A percentile compares a stretch with the other conserved stretches of the same genome.
phyloP scores from a whole-genome alignment of 306 rosid genomes.

The Purshia tridentata region DNA sequence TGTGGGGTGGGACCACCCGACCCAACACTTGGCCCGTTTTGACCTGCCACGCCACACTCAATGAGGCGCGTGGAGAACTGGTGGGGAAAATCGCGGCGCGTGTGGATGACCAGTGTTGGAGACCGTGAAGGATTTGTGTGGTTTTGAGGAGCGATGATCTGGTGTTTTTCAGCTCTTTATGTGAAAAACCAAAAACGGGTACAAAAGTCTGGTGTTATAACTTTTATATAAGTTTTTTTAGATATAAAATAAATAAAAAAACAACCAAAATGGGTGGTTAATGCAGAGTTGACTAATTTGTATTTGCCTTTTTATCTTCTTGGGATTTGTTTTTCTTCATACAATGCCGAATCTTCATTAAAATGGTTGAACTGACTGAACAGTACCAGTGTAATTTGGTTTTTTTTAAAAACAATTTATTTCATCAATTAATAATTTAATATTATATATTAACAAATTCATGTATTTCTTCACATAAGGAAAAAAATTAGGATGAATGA shows the following conservation, averaged over 20 bases:
- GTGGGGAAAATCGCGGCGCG: background rate
- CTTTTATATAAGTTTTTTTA: no score
- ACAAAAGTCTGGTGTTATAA: no score
- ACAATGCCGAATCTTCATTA: conserved; percentile 1
- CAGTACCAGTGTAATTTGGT: no score
- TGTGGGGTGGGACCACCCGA: background rate
- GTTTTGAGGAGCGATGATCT: background rate
- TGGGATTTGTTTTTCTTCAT: background rate
- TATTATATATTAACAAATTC: no score
- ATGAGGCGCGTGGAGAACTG: conserved; percentile 5
- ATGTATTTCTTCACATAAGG: no score
- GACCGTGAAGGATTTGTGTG: background rate
- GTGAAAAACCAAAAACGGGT: no score
- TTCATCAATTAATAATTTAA: no score
- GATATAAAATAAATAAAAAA: no score
- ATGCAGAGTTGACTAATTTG: conserved; percentile 2
- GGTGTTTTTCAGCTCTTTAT: background rate
- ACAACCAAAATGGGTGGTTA: no score
- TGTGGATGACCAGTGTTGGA: background rate
- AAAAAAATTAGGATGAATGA: no score
- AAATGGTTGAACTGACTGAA: background rate
- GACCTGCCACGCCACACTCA: background rate
- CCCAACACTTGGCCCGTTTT: background rate
- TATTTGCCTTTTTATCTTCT: background rate
- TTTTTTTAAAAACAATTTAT: no score